Conservation (phyloP, 257 asterid species). For the Petrea volubilis region DNA sequence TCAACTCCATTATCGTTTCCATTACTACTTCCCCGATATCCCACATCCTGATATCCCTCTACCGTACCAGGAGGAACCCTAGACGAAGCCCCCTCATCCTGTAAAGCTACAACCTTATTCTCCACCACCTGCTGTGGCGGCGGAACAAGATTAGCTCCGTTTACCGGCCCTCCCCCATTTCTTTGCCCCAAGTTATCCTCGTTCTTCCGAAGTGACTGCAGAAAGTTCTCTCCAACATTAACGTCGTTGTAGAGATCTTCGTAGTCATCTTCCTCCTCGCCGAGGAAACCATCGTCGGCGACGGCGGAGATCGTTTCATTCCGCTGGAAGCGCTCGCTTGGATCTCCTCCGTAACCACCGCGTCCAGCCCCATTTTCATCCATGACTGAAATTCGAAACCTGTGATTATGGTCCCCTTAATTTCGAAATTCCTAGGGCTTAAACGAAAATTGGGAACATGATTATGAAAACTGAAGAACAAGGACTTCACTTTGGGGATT, state of each 20-base stretch:
- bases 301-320: constrained; percentile 49
- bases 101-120: constrained; percentile 28
- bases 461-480: background rate
- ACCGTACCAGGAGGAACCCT: constrained; percentile 33
- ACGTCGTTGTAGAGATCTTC: constrained; percentile 97
- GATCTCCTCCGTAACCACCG: constrained; percentile 60
- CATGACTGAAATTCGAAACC: constrained; percentile 42
- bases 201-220: constrained; percentile 60
- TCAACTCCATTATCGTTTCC: constrained; percentile 31
- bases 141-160: constrained; percentile 19
- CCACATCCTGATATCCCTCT: constrained; percentile 45
- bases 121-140: constrained; percentile 32
- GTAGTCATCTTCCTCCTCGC: constrained; percentile 89
- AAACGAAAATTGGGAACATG: background rate
- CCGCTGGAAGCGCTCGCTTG: constrained; percentile 61
- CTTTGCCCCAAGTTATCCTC: constrained; percentile 46
- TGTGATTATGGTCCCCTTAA: constrained; percentile 21
- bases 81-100: constrained; percentile 40
- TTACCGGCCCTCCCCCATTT: constrained; percentile 39
- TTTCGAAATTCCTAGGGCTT: background rate
- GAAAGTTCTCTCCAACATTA: constrained; percentile 86
- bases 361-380: constrained; percentile 63
- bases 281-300: constrained; percentile 60
- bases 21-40: constrained; percentile 37
- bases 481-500: background rate